phyloP scores from a whole-genome alignment of 1,284 basidiomycete genomes.

The Lignosus rhinocerotis region DNA sequence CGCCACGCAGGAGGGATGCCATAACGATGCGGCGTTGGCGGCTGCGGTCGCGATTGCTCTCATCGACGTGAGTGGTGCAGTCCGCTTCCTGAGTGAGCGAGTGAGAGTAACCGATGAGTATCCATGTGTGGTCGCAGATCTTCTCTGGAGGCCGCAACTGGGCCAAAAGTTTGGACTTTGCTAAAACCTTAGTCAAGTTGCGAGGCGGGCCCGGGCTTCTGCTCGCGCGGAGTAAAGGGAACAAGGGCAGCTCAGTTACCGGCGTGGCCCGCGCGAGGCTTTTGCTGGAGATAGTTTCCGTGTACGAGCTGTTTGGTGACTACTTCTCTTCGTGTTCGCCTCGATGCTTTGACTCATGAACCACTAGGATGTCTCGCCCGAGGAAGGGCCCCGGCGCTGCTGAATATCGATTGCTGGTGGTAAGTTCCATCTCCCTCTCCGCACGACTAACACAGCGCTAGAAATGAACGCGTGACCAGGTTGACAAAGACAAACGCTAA shows the following conservation, averaged over 20 bases:
- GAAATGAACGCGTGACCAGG: constrained; percentile 14
- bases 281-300: constrained; percentile 46
- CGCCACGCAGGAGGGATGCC: constrained; percentile 26
- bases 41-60: constrained; percentile 41
- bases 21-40: constrained; percentile 41
- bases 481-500: constrained; percentile 35
- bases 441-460: constrained; percentile 1
- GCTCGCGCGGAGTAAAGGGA: constrained; percentile 39
- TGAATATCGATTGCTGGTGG: constrained; percentile 46
- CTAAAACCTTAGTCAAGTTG: constrained; percentile 41
- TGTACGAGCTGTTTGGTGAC: constrained; percentile 47
- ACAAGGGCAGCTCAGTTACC: constrained; percentile 34
- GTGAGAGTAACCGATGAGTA: constrained; percentile 3
- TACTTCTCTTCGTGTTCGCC: neutral
- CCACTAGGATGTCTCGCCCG: constrained; percentile 40
- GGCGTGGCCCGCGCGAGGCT: constrained; percentile 40
- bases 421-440: constrained; percentile 21
- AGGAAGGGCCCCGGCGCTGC: constrained; percentile 41
- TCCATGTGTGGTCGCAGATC: constrained; percentile 36
- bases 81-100: constrained; percentile 9
- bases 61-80: constrained; percentile 40
- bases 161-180: constrained; percentile 43
- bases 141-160: constrained; percentile 45
- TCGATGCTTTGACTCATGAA: neutral
- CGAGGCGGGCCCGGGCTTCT: constrained; percentile 40